Evolutionary conservation across 2,329 filamentous ascomycete genomes (phyloP).

Genomic region (Geosmithia morbida): DNA sequence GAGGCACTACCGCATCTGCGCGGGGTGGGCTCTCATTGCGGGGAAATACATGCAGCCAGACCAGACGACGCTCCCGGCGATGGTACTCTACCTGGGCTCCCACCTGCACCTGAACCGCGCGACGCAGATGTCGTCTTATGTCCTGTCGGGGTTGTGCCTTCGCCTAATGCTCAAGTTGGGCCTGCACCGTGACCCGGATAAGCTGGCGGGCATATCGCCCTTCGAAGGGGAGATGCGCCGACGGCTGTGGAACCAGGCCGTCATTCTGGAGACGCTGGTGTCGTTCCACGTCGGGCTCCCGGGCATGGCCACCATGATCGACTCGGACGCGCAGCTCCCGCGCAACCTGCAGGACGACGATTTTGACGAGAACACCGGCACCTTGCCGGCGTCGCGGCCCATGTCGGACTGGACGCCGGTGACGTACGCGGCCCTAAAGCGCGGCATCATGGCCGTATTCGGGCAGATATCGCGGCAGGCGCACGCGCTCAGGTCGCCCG

Average conservation of each 20-base stretch:
- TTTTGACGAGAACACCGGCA: conserved; percentile 2
- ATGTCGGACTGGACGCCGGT: conserved; percentile 21
- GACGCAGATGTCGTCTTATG: conserved; percentile 38
- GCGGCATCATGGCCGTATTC: conserved; percentile 30
- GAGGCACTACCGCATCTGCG: conserved; percentile 30
- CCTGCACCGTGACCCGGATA: conserved; percentile 38
- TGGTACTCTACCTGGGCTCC: conserved; percentile 36
- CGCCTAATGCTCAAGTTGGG: conserved; percentile 45
- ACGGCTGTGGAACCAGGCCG: conserved; percentile 31
- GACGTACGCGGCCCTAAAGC: conserved; percentile 39
- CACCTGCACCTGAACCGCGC: conserved; percentile 36
- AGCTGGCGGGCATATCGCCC: conserved; percentile 31
- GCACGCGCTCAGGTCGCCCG: conserved; percentile 30
- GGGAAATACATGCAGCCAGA: conserved; percentile 36
- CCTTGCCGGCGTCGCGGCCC: conserved; percentile 3
- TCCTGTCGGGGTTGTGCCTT: conserved; percentile 33
- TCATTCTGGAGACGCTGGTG: conserved; percentile 44
- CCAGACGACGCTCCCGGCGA: conserved; percentile 30
- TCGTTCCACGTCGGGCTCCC: conserved; percentile 52
- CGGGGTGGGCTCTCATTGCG: conserved; percentile 34
- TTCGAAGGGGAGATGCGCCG: conserved; percentile 36
- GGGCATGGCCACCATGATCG: conserved; percentile 30
- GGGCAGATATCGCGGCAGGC: conserved; percentile 33
- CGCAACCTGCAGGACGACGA: conserved; percentile 5
- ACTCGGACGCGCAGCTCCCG: conserved; percentile 4